Evolutionary conservation across 306 rosid species (phyloP).

Genomic region (Amphicarpaea edgeworthii): DNA sequence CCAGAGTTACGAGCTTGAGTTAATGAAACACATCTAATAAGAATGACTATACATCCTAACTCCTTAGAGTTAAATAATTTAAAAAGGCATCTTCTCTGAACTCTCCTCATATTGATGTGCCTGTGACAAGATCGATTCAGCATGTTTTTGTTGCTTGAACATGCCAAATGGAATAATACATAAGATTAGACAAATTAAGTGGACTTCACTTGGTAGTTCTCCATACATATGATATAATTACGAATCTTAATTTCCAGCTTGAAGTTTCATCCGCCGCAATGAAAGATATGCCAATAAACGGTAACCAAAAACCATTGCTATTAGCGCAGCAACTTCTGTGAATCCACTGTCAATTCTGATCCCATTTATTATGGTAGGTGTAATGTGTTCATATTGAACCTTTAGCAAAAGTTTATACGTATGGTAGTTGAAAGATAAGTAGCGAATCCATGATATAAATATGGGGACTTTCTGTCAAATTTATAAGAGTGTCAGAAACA

Average conservation of each 20-base stretch:
- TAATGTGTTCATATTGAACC: slow-evolving; percentile 75
- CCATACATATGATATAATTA: not conserved
- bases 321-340: slow-evolving; percentile 71
- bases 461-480: slow-evolving; percentile 78
- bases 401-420: slow-evolving; percentile 87
- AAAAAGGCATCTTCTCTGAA: slow-evolving; percentile 16
- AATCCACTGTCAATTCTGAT: slow-evolving; percentile 64
- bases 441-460: slow-evolving; percentile 91
- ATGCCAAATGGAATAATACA: slow-evolving; percentile 24
- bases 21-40: slow-evolving; percentile 14
- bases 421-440: slow-evolving; percentile 92
- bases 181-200: slow-evolving; percentile 8
- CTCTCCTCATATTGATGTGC: slow-evolving; percentile 8
- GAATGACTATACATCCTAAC: slow-evolving; percentile 31
- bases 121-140: slow-evolving; percentile 21
- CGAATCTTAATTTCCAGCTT: slow-evolving; percentile 43
- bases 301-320: slow-evolving; percentile 91
- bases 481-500: slow-evolving; percentile 24
- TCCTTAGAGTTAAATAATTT: slow-evolving; percentile 23
- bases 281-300: slow-evolving; percentile 92
- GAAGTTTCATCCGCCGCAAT: slow-evolving; percentile 74
- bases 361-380: slow-evolving; percentile 66
- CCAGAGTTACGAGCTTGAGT: not conserved
- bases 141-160: slow-evolving; percentile 23
- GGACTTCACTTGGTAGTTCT: not conserved